A percentile compares a stretch with the other conserved stretches of the same genome.
Conservation (phyloP, 495 filamentous ascomycete genomes). For the Neohortaea acidophila region DNA sequence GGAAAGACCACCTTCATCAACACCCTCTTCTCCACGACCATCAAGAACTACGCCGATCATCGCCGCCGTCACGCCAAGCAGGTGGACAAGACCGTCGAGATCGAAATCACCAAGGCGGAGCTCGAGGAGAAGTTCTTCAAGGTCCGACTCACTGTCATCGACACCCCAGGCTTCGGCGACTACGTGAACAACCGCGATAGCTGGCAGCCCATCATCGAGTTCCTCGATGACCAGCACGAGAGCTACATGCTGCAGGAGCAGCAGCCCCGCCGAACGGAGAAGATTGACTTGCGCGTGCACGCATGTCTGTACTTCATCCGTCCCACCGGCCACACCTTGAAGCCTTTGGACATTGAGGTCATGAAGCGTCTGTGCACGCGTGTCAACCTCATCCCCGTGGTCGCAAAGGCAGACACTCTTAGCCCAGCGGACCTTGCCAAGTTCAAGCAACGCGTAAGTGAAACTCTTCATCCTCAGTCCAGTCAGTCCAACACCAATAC, state of each 20-base stretch:
- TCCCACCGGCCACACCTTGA: conserved; percentile 93
- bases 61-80: conserved; percentile 97
- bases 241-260: conserved; percentile 99
- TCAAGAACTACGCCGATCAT: conserved; percentile 99
- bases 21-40: conserved; percentile 97
- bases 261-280: conserved; percentile 90
- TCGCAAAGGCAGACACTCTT: conserved; percentile 95
- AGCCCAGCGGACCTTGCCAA: conserved; percentile 78
- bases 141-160: conserved; percentile 95
- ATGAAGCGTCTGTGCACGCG: conserved; percentile 97
- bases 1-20: conserved; percentile 99
- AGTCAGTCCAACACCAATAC: conserved; percentile 6
- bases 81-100: conserved; percentile 97
- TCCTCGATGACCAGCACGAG: conserved; percentile 98
- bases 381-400: conserved; percentile 94
- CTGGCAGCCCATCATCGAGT: conserved; percentile 99
- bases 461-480: not conserved
- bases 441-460: conserved; percentile 78
- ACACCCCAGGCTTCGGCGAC: conserved; percentile 97
- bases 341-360: conserved; percentile 97
- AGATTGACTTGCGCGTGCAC: conserved; percentile 98
- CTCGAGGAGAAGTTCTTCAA: conserved; percentile 99
- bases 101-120: conserved; percentile 99
- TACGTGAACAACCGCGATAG: conserved; percentile 99
- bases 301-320: conserved; percentile 98